Evolutionary conservation across 805 yeast genomes (phyloP).

Genomic region (Myxozyma nipponensis): DNA sequence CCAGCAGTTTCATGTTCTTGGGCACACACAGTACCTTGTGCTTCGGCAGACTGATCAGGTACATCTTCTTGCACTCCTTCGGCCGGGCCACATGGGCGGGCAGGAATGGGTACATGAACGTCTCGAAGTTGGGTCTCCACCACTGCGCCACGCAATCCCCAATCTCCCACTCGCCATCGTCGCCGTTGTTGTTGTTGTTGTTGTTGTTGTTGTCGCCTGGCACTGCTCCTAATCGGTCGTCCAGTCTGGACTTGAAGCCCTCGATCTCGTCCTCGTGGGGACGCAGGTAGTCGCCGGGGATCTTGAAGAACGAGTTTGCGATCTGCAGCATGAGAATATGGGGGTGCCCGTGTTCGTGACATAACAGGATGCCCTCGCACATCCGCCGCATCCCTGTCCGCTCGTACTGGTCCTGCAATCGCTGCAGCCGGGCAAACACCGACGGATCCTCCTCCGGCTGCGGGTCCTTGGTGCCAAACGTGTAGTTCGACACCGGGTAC

Average conservation of each 20-base stretch:
- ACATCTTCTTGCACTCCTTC: conserved; percentile 37
- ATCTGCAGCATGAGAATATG: conserved; percentile 34
- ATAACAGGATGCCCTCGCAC: conserved; percentile 35
- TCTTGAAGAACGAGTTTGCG: conserved; percentile 36
- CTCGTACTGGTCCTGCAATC: conserved; percentile 34
- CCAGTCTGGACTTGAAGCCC: conserved; percentile 29
- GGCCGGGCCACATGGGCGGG: conserved; percentile 38
- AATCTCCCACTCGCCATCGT: conserved; percentile 32
- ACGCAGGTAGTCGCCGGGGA: conserved; percentile 34
- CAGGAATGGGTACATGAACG: conserved; percentile 36
- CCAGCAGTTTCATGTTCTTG: conserved; percentile 34
- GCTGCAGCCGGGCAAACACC: conserved; percentile 31
- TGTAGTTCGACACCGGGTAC: conserved; percentile 36
- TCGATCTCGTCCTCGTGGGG: conserved; percentile 32
- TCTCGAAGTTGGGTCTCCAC: conserved; percentile 39
- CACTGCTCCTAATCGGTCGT: conserved; percentile 29
- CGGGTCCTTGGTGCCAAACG: conserved; percentile 33
- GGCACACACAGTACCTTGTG: conserved; percentile 33
- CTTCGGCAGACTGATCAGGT: conserved; percentile 33
- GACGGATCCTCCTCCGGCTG: conserved; percentile 36
- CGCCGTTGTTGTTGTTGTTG: conserved; percentile 15
- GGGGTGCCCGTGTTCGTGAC: conserved; percentile 38
- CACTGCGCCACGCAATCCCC: conserved; percentile 38
- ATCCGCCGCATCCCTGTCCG: conserved; percentile 34
- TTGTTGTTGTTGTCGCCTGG: conserved; percentile 21